Conservation (phyloP, 2,329 filamentous ascomycete species). For the Stagonosporopsis vannaccii region DNA sequence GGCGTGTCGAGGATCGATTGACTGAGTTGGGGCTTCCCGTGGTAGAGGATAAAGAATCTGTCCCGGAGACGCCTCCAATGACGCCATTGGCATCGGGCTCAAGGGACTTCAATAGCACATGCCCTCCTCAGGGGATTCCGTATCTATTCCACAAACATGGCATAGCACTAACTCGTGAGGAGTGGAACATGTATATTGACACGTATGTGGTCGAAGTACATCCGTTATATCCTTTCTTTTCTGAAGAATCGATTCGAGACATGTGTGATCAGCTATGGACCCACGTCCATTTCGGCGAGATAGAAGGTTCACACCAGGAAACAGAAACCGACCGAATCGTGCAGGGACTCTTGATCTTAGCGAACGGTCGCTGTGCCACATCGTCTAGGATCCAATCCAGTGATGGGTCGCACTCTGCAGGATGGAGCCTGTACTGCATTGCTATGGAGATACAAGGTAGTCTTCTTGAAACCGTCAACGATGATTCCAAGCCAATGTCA, state of each 20-base stretch:
- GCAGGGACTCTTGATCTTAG: background rate
- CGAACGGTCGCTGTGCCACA: background rate
- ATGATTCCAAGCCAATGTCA: background rate
- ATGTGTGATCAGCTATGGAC: background rate
- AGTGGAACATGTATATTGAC: background rate
- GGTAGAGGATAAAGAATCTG: too few relatives aligned
- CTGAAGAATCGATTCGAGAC: background rate
- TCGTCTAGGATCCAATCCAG: background rate
- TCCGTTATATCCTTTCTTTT: background rate
- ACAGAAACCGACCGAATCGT: background rate
- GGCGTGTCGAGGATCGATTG: too few relatives aligned
- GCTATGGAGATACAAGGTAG: background rate
- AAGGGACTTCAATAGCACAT: background rate
- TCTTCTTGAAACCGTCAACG: background rate
- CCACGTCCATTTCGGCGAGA: background rate
- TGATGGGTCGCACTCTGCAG: background rate
- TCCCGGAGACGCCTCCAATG: too few relatives aligned
- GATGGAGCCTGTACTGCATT: background rate
- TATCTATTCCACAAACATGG: background rate
- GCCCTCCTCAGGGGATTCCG: background rate
- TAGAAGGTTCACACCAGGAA: background rate
- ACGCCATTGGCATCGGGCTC: too few relatives aligned
- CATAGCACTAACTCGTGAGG: background rate
- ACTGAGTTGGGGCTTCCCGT: too few relatives aligned
- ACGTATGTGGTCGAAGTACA: background rate